Base-by-base conservation (phyloP, 345 rosid genomes). In the Kandelia obovata region DNA sequence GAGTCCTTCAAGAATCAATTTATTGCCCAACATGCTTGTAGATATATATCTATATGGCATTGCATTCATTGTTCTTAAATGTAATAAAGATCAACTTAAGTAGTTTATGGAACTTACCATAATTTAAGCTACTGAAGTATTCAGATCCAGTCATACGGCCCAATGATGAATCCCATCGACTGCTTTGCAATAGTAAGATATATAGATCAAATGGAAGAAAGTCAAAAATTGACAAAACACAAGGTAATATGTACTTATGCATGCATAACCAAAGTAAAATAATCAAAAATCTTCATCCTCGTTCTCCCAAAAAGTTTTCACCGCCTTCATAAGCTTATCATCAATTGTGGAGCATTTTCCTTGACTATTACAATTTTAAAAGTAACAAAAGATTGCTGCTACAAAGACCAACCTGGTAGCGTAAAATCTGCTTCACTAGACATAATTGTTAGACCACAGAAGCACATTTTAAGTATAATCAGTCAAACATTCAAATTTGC, bases 101-200 rank as follows among this genome's bases (percentile, higher is more conserved):
- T 19, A 9, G 58, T 62, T 6, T 25, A 70, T 47, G n/a, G 67
- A 61, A 53, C 83, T 81, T 74, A 90, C 96, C 89, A 49, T 86
- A 87, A 61, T 85, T 84, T 61, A 82, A 77, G 72, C 81, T 83
- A 79, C 76, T 88, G 81, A 84, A 87, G 89, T 87, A 86, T 64
- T 90, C 96, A 74, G 99, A 80, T 78, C 91, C 94, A 56, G 94
- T 82, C 85, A 80, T 73, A 67, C 94, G 96, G 65, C 92, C 79
- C 63, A 82, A 69, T 68, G 99, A 86, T 58, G 96, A 85, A 28
- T 90, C 97, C 96, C 96, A 92, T 71, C 92, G 83, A 78, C 92
- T 87, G 82, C 72, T 74, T 66, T n/a, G 66, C 32, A 15, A 71
- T 43, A 65, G 64, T 58, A 70, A 21, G 21, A 64, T 65, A 66